Conservation (phyloP, 2,329 filamentous ascomycete species). For the Trichoderma arundinaceum region DNA sequence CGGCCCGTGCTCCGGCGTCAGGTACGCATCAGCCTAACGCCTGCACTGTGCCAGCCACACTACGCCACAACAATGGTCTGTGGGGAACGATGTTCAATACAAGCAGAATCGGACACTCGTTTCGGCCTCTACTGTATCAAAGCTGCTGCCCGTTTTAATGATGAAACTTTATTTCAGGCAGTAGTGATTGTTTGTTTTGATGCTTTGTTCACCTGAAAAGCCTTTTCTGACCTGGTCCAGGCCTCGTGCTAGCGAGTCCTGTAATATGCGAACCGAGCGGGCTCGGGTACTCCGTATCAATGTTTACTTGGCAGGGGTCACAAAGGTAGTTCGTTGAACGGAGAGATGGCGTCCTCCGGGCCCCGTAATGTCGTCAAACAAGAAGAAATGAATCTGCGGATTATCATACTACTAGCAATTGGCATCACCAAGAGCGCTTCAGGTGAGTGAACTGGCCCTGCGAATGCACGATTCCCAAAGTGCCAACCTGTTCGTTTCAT, state of each 20-base stretch:
- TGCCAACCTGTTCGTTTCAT: not conserved
- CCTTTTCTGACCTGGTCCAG: not conserved
- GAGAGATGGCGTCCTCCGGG: not conserved
- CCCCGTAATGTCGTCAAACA: not conserved
- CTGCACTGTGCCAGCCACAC: no score
- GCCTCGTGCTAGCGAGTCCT: conserved; percentile 6
- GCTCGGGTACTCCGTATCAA: conserved; percentile 5
- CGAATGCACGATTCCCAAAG: not conserved
- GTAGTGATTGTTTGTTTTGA: not conserved
- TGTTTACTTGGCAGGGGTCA: conserved; percentile 1
- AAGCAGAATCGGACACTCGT: no score
- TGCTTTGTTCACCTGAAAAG: not conserved
- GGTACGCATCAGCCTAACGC: no score
- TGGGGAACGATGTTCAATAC: no score
- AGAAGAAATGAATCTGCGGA: not conserved
- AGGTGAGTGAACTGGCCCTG: not conserved
- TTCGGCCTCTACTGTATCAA: no score
- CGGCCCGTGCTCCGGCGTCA: no score
- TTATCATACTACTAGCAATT: not conserved
- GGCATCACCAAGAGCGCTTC: not conserved
- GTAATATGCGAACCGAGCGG: conserved; percentile 12
- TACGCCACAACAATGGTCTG: no score
- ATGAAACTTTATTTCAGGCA: no score
- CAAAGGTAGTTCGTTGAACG: not conserved
- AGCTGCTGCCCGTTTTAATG: no score